Evolutionary conservation across 2,329 filamentous ascomycete genomes (phyloP).

Genomic region (Talaromyces sp.): DNA sequence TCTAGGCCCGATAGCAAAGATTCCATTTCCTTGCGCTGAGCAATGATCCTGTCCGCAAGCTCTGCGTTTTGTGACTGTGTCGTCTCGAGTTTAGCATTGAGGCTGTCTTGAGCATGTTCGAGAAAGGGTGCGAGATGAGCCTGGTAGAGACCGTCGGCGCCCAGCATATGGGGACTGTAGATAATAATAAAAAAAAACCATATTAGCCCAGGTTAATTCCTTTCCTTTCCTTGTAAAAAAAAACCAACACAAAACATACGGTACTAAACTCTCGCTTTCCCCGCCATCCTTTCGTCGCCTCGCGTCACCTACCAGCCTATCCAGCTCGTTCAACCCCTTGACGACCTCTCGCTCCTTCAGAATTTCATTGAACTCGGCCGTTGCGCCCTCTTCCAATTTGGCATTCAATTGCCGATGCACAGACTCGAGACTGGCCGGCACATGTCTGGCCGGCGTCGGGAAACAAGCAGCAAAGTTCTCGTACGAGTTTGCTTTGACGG

Average conservation of each 20-base stretch:
- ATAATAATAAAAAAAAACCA: neutral
- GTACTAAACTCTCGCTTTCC: constrained; percentile 35
- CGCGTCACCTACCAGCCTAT: constrained; percentile 57
- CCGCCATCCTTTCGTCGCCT: constrained; percentile 47
- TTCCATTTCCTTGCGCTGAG: constrained; percentile 56
- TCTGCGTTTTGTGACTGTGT: constrained; percentile 52
- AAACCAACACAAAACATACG: constrained; percentile 30
- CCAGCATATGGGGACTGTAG: constrained; percentile 54
- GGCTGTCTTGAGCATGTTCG: constrained; percentile 43
- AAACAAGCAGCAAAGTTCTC: constrained; percentile 61
- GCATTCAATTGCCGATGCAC: constrained; percentile 57
- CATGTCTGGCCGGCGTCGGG: constrained; percentile 56
- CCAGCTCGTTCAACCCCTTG: constrained; percentile 56
- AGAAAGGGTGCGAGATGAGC: constrained; percentile 58
- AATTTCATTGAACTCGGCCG: constrained; percentile 59
- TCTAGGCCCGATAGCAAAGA: constrained; percentile 52
- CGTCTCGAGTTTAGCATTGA: constrained; percentile 47
- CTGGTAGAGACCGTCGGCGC: constrained; percentile 52
- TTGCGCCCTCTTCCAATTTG: constrained; percentile 54
- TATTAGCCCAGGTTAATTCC: neutral
- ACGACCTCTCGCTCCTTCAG: constrained; percentile 54
- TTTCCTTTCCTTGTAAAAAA: neutral
- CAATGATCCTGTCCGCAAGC: constrained; percentile 47
- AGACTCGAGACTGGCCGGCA: constrained; percentile 52
- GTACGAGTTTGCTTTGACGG: constrained; percentile 58